Base-by-base conservation (phyloP, 2,329 filamentous ascomycete genomes). In the Ascochyta fabae region DNA sequence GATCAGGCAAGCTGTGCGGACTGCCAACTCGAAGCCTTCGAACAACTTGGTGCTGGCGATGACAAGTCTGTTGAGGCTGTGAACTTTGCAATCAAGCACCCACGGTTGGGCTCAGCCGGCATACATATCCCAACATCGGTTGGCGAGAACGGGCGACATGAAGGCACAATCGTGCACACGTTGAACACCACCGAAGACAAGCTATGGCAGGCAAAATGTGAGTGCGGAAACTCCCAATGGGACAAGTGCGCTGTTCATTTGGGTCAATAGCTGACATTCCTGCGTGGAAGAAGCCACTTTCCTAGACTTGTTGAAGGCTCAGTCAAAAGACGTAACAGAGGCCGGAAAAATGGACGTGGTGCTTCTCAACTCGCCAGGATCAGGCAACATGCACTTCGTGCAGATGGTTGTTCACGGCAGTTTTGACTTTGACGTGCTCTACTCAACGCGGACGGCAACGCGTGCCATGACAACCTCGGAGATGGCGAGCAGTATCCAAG, bases 401-500 rank as follows among this genome's bases (percentile, higher is more conserved):
- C 91, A 98, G 75, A 96, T 96, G 77, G 85, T 92, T 2, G 97
- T 96, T 65, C 85, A 93, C 65, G 94, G 93, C 2, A 75, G 86
- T 5, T 98, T 97, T 68, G 91, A 88, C 79, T 97, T 98, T 64
- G 94, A 98, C 71, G 82, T 98, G 36, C 81, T 97, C 29, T 97
- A 93, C 77, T 91, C 90, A 3, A 95, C 91, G 55, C 86, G 80
- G n/a, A 90, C 89, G 23, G 84, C 87, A n/a, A 73, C 78, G 2
- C 65, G 78, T 27, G 72, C 78, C 3, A 71, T 86, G 65, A 83
- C 81, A 16, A 80, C 76, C 12, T 83, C 88, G 31, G 84, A 88
- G 55, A 76, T 97, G 16, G 89, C 87, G 1, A 79, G 85, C 49
- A 84, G 88, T 61, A 87, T 96, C 58, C 79, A 86, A 58, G 79